Base-by-base conservation (phyloP, 2,329 filamentous ascomycete genomes). In the Aureobasidium pullulans region DNA sequence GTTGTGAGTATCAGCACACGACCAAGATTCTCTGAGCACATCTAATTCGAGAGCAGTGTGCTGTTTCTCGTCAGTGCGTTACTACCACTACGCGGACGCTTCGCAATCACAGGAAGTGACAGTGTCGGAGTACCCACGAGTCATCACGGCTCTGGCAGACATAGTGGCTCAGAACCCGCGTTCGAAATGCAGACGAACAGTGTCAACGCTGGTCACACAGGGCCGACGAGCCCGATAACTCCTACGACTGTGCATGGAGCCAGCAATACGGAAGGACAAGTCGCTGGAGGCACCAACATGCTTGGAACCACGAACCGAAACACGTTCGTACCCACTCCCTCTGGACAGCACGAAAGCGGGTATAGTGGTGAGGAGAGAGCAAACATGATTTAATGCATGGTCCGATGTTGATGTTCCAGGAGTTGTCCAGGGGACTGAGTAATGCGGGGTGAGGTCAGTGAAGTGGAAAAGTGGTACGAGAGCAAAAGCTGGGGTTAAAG, bases 1-100 rank as follows among this genome's bases (percentile, higher is more conserved):
- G 6, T 52, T 54, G 57, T 60, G 29, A 53, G 57, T 60, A 4
- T n/a, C 46, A 32, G 43, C 2, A 16, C 11, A 6, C 34, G 6
- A 10, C 8, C 3, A 16, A 6, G 1, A 28, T 3, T 6, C 31
- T 7, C 13, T 15, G 6, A 11, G 9, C 6, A 0, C 5, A 36
- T n/a, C 2, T 43, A 16, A 34, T 46, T 37, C n/a, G 15, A 7
- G 29, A 15, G 10, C 32, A 57, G 54, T 31, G 43, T 57, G 4
- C 32, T 48, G 54, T 57, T 57, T n/a, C 54, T 57, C 7, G 34
- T 48, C n/a, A 31, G 43, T 40, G 54, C 54, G 8, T 23, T 57
- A 23, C n/a, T 57, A 31, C 52, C 52, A 36, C 52, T 56, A 9
- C 52, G 52, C 15, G 52, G 31, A n/a, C 29, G 40, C 6, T 32